Percentiles rank a stretch among this genome's conserved stretches.
phyloP scores from a whole-genome alignment of 1,284 basidiomycete genomes.

The Apiotrichum sp. region DNA sequence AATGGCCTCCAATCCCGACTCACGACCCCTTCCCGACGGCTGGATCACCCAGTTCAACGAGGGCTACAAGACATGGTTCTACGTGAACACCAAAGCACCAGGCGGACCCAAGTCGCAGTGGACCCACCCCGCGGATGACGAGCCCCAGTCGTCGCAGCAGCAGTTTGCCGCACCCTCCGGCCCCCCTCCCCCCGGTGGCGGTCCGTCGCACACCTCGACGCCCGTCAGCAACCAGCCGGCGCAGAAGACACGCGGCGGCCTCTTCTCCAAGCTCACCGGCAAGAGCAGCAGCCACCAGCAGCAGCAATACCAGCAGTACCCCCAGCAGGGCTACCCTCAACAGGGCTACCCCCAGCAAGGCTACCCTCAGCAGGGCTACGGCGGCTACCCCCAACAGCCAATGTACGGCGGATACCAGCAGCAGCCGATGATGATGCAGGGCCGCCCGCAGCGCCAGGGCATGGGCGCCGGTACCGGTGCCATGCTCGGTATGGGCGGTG shows the following conservation, averaged over 20 bases:
- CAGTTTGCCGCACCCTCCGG: slow-evolving; percentile 37
- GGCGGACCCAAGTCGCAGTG: slow-evolving; percentile 6
- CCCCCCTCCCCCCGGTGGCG: slow-evolving; percentile 27
- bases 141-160: slow-evolving; percentile 9
- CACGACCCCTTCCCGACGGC: slow-evolving; percentile 40
- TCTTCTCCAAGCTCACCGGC: slow-evolving; percentile 34
- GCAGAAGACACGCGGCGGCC: slow-evolving; percentile 29
- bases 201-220: background rate
- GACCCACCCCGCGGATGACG: slow-evolving; percentile 44
- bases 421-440: slow-evolving; percentile 16
- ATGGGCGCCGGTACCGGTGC: slow-evolving; percentile 38
- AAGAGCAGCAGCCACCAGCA: slow-evolving; percentile 19
- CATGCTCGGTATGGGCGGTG: slow-evolving; percentile 40
- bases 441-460: slow-evolving; percentile 23
- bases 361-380: slow-evolving; percentile 21
- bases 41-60: slow-evolving; percentile 44
- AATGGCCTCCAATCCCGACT: slow-evolving; percentile 37
- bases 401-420: slow-evolving; percentile 7
- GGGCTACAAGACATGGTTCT: slow-evolving; percentile 48
- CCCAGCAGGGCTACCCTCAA: slow-evolving; percentile 15
- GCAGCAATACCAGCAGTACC: slow-evolving; percentile 22
- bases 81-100: slow-evolving; percentile 15
- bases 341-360: slow-evolving; percentile 14
- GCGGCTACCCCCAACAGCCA: slow-evolving; percentile 9
- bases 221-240: background rate